Evolutionary conservation across 129 eudicot species (phyloP).

Genomic region (Escallonia herrerae): DNA sequence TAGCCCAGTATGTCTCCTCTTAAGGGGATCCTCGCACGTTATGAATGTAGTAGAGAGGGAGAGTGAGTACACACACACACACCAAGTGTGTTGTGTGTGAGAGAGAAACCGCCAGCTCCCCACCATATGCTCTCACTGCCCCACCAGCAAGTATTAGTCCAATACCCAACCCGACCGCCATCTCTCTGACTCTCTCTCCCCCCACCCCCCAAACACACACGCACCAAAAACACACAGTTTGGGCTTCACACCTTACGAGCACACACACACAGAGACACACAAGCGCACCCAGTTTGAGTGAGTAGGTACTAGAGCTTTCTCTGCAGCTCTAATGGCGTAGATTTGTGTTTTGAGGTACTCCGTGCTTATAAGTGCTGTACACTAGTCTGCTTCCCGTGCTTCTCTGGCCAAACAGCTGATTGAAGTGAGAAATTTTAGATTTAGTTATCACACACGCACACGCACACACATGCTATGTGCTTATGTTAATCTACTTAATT

Average conservation of each 20-base stretch:
- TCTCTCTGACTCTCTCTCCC: constrained; percentile 7
- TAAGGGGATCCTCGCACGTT: constrained; percentile 87
- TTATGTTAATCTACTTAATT: not conserved
- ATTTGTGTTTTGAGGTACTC: constrained; percentile 10
- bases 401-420: not conserved
- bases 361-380: constrained; percentile 12
- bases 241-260: constrained; percentile 5
- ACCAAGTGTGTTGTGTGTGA: constrained; percentile 1
- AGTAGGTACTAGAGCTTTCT: not conserved
- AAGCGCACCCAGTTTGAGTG: too few relatives aligned
- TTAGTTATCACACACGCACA: not conserved
- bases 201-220: constrained; percentile 13
- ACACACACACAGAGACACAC: not conserved
- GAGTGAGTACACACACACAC: not conserved
- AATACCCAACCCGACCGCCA: not conserved
- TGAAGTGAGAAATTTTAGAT: not conserved
- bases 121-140: constrained; percentile 2
- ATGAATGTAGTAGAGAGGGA: constrained; percentile 14
- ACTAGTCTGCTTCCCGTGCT: not conserved
- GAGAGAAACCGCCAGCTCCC: constrained; percentile 14
- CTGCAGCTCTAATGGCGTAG: constrained; percentile 6
- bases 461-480: not conserved
- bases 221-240: constrained; percentile 2
- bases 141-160: constrained; percentile 3
- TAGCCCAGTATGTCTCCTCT: constrained; percentile 69